Percentiles rank a stretch among this genome's conserved stretches.
phyloP scores from a whole-genome alignment of 805 yeast species.

The Candida yuanshanica region DNA sequence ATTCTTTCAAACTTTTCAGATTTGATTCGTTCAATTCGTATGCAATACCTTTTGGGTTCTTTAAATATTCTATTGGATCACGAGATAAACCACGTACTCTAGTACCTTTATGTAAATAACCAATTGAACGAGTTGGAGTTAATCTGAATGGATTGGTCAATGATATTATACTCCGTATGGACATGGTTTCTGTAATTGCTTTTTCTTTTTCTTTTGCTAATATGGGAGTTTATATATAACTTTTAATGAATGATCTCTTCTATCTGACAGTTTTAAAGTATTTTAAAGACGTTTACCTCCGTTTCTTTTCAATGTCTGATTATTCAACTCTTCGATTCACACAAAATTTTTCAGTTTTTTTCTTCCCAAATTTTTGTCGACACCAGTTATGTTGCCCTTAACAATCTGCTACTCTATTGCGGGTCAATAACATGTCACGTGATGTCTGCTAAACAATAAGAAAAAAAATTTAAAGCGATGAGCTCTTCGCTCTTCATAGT shows the following conservation, averaged over 20 bases:
- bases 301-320: no score
- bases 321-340: no score
- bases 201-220: no score
- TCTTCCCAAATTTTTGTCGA: no score
- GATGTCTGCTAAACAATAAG: neutral
- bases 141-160: neutral
- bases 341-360: no score
- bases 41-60: slow-evolving; percentile 42
- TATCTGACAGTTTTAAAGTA: no score
- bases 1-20: slow-evolving; percentile 41
- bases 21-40: slow-evolving; percentile 51
- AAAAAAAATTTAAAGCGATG: slow-evolving; percentile 7
- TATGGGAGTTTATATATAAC: no score
- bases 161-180: slow-evolving; percentile 1
- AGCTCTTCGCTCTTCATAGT: neutral
- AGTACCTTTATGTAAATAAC: slow-evolving; percentile 37
- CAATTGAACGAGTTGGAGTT: slow-evolving; percentile 24
- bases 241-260: no score
- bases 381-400: no score
- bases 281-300: no score
- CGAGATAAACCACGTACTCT: slow-evolving; percentile 69
- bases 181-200: neutral
- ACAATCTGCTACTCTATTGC: no score
- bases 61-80: slow-evolving; percentile 56
- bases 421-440: neutral